Evolutionary conservation across 1,139 yeast genomes (phyloP), one percentile per base, ranked within the genome.

Genomic region (Zygosaccharomyces pseudobailii): DNA sequence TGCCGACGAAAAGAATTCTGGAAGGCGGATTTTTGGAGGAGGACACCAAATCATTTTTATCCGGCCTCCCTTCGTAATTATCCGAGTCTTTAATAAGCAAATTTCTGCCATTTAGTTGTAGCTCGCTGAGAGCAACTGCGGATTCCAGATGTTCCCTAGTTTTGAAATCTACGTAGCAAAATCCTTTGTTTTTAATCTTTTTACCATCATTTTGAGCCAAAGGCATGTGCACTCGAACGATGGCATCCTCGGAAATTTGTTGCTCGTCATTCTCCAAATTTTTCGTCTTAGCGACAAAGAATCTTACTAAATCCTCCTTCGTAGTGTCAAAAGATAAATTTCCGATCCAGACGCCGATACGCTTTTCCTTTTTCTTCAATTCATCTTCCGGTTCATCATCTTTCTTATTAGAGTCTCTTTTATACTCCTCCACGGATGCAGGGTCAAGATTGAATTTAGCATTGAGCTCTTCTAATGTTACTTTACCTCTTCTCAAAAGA

Each of bases 301-400:
- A 89, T 47, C 83, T 74, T 9, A 72, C 71, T 22, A 92, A 64
- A 53, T 89, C 95, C 35, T 86, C 94, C 57, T 78, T 81, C 1
- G 83, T 75, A 5, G 97, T 89, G 47, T 87, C 94, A 59, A 85
- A 94, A 0, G 96, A 77, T 55, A 94, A 69, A 65, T 92, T 94
- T 41, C 98, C 98, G 40, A 92, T 78, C 98, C 98, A 92, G 23
- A 89, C 94, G 40, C 95, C 95, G 59, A 71, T 80, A 47, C 75
- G 78, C 74, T 75, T 57, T 65, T 70, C 45, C 54, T 61, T 50
- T 55, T 55, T 41, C 61, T 62, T 35, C 45, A 52, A 27, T 48
- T 51, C 40, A 51, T 50, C 49, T n/a, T 39, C 43, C 3, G 43
- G 47, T 22, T 43, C 53, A 42, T 46, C 45, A 17, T 53, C 55